These are phyloP conservation scores for Penicillium pulvis DNA, from an alignment of 495 filamentous ascomycete genomes.

Conservation along the genomic window DNA sequence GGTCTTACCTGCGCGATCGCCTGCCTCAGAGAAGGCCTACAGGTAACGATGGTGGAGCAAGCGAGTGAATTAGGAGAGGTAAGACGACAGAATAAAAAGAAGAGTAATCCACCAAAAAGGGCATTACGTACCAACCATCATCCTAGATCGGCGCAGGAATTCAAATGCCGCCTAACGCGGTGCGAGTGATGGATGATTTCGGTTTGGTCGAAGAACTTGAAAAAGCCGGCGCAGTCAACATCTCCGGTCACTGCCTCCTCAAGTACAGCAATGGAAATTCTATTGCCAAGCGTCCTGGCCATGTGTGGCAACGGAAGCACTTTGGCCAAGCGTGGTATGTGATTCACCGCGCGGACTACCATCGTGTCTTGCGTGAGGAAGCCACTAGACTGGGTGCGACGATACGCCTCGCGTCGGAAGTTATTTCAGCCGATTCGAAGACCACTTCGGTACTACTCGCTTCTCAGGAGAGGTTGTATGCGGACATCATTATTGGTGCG, in stretches of 20 bases:
- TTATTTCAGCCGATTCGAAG: neutral
- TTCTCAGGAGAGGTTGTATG: neutral
- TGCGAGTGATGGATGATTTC: slow-evolving; percentile 47
- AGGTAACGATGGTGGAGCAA: slow-evolving; percentile 60
- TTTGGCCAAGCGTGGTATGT: slow-evolving; percentile 26
- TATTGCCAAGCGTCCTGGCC: slow-evolving; percentile 22
- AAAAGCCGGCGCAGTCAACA: slow-evolving; percentile 25
- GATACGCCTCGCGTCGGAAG: slow-evolving; percentile 1
- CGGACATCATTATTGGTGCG: neutral
- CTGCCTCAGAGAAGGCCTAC: slow-evolving; percentile 54
- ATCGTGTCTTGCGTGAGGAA: slow-evolving; percentile 46
- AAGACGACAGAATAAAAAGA: neutral
- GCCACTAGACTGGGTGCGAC: slow-evolving; percentile 50
- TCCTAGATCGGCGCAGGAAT: slow-evolving; percentile 43
- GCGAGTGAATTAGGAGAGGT: slow-evolving; percentile 52
- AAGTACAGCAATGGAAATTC: slow-evolving; percentile 35
- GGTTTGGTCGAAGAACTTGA: slow-evolving; percentile 39
- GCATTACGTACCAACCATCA: neutral
- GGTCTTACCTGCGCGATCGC: slow-evolving; percentile 59
- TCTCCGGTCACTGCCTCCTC: neutral
- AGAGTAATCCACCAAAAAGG: neutral
- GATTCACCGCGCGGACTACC: slow-evolving; percentile 54
- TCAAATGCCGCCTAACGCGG: slow-evolving; percentile 56
- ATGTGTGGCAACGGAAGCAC: slow-evolving; percentile 22
- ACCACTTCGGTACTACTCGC: neutral